These are phyloP conservation scores for Akanthomyces dipterigenus DNA, from an alignment of 2,329 filamentous ascomycete species.

Conservation along the genomic window DNA sequence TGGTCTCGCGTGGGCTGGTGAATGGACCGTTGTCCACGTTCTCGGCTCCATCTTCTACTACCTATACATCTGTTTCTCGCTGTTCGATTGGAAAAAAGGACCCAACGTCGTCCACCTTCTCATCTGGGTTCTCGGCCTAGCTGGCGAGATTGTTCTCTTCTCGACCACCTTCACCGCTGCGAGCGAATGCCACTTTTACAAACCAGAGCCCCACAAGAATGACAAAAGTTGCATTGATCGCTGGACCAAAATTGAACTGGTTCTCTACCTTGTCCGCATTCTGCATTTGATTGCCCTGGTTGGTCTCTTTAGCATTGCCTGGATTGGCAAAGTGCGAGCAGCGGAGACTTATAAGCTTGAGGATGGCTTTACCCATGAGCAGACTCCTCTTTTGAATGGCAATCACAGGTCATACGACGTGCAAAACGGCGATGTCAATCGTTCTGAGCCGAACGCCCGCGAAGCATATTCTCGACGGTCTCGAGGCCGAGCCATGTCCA, in stretches of 20 bases:
- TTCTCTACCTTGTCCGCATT: conserved; percentile 61
- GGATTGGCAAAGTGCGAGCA: conserved; percentile 34
- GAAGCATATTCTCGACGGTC: conserved; percentile 24
- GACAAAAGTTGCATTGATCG: conserved; percentile 27
- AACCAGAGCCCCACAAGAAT: conserved; percentile 15
- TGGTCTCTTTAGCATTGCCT: conserved; percentile 38
- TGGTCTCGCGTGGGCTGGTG: conserved; percentile 65
- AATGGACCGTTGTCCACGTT: conserved; percentile 73
- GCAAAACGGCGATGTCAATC: conserved; percentile 22
- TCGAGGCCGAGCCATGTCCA: conserved; percentile 31
- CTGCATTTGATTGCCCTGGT: conserved; percentile 56
- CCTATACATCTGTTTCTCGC: conserved; percentile 75
- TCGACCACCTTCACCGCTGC: conserved; percentile 63
- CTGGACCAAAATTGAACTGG: conserved; percentile 50
- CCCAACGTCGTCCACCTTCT: conserved; percentile 74
- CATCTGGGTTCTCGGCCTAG: conserved; percentile 69
- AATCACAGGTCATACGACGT: conserved; percentile 30
- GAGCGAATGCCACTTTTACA: conserved; percentile 57
- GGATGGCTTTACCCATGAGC: conserved; percentile 45
- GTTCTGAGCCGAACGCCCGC: conserved; percentile 10
- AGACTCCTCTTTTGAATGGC: conserved; percentile 53
- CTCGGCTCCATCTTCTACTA: conserved; percentile 82
- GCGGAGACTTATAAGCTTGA: conserved; percentile 31
- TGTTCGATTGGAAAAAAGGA: conserved; percentile 75
- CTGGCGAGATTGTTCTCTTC: conserved; percentile 67